Conservation (phyloP, 73 alveolate species). For the Paramecium caudatum region DNA sequence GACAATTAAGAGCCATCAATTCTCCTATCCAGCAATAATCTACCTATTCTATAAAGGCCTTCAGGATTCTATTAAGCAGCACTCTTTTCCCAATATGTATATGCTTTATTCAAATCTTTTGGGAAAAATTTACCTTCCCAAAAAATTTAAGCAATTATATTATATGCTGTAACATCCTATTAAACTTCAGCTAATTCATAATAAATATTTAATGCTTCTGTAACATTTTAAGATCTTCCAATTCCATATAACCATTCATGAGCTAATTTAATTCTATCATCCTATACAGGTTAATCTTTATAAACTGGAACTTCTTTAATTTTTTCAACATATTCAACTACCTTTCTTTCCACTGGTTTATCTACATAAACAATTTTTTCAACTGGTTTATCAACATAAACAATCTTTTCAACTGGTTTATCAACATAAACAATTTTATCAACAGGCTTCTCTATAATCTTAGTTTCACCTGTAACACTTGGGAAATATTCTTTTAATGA, state of each 20-base stretch:
- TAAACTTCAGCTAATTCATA: slow-evolving; percentile 62
- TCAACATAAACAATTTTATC: slow-evolving; percentile 34
- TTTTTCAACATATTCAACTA: neutral
- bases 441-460: slow-evolving; percentile 41
- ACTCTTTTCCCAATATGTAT: slow-evolving; percentile 66
- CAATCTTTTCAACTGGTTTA: slow-evolving; percentile 20
- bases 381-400: slow-evolving; percentile 46
- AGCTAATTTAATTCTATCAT: slow-evolving; percentile 35
- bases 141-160: slow-evolving; percentile 47
- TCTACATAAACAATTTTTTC: slow-evolving; percentile 42
- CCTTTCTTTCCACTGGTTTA: slow-evolving; percentile 32
- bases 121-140: slow-evolving; percentile 61
- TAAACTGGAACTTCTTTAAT: slow-evolving; percentile 3
- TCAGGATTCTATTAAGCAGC: slow-evolving; percentile 51
- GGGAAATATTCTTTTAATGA: slow-evolving; percentile 4
- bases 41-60: slow-evolving; percentile 43
- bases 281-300: slow-evolving; percentile 25
- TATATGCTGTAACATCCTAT: neutral
- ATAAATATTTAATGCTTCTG: slow-evolving; percentile 26
- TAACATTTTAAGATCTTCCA: slow-evolving; percentile 44
- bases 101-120: slow-evolving; percentile 59
- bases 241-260: slow-evolving; percentile 57
- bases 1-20: slow-evolving; percentile 53
- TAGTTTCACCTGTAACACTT: slow-evolving; percentile 18
- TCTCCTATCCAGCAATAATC: slow-evolving; percentile 17